These are phyloP conservation scores for Salicornia ramosissima DNA, from an alignment of 148 eudicot species.

Conservation along the genomic window DNA sequence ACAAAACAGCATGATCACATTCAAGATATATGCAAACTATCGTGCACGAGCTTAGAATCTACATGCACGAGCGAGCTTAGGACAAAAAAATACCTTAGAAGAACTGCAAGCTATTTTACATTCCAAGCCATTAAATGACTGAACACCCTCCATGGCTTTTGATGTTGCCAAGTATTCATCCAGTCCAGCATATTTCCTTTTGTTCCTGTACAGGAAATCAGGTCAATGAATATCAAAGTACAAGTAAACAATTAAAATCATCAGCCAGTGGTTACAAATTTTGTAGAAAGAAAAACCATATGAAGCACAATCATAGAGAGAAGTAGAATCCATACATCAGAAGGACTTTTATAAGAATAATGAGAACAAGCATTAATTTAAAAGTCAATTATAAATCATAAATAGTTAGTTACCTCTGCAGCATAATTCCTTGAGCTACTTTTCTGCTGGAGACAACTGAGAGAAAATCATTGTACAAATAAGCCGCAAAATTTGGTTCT, in stretches of 20 bases:
- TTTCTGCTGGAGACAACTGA: conserved; percentile 45
- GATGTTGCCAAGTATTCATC: conserved; percentile 61
- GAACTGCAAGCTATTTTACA: conserved; percentile 82
- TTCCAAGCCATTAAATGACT: conserved; percentile 71
- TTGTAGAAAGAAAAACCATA: neutral
- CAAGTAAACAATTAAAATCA: neutral
- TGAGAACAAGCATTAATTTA: neutral
- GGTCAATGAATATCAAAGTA: conserved; percentile 4
- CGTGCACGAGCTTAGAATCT: neutral
- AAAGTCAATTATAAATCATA: neutral
- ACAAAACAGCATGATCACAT: conserved; percentile 14
- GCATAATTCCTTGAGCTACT: conserved; percentile 51
- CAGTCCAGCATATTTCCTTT: conserved; percentile 43
- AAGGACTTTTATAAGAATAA: too few relatives aligned
- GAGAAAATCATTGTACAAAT: conserved; percentile 70
- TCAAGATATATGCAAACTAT: neutral
- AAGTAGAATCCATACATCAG: too few relatives aligned
- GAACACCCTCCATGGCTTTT: conserved; percentile 58
- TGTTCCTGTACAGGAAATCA: conserved; percentile 54
- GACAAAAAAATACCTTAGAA: conserved; percentile 61
- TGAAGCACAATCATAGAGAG: neutral
- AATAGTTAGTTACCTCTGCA: conserved; percentile 53
- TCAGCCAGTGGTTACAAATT: too few relatives aligned
- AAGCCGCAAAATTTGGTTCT: conserved; percentile 75
- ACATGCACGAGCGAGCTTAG: neutral